Conservation (phyloP, 2,329 filamentous ascomycete species). For the Fusarium brevicatenulatum region DNA sequence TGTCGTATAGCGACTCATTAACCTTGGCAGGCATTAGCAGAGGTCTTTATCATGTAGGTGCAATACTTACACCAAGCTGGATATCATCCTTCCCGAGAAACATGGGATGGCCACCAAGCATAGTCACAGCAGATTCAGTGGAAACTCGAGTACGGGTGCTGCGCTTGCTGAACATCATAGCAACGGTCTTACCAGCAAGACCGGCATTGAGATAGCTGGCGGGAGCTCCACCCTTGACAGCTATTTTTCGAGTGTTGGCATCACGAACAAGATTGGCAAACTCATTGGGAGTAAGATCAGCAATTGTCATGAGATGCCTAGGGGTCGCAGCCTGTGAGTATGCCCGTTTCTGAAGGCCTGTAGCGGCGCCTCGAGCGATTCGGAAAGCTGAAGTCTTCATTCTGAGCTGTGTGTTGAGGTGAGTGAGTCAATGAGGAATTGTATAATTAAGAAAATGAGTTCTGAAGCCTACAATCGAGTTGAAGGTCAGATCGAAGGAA, state of each 20-base stretch:
- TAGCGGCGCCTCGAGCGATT: slow-evolving; percentile 48
- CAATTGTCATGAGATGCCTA: slow-evolving; percentile 91
- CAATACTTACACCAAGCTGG: slow-evolving; percentile 77
- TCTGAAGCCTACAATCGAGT: not conserved
- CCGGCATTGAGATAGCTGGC: slow-evolving; percentile 68
- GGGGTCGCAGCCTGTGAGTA: slow-evolving; percentile 61
- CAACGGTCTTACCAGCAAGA: slow-evolving; percentile 82
- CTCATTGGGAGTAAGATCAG: slow-evolving; percentile 82
- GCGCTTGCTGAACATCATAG: slow-evolving; percentile 97
- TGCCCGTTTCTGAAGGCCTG: slow-evolving; percentile 54
- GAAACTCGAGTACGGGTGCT: slow-evolving; percentile 94
- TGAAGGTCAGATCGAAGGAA: slow-evolving; percentile 6
- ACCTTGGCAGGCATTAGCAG: slow-evolving; percentile 59
- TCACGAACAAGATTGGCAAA: slow-evolving; percentile 85
- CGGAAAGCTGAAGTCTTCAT: slow-evolving; percentile 51
- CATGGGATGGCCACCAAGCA: slow-evolving; percentile 93
- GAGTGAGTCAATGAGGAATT: not conserved
- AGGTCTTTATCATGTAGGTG: not conserved
- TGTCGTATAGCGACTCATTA: slow-evolving; percentile 96
- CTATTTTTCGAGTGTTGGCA: slow-evolving; percentile 79
- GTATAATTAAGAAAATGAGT: not conserved
- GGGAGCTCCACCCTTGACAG: slow-evolving; percentile 72
- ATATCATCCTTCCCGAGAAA: slow-evolving; percentile 97
- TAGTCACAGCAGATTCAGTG: slow-evolving; percentile 88
- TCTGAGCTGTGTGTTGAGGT: slow-evolving; percentile 13